phyloP scores from a whole-genome alignment of 345 rosid species.

The Syzygium oleosum region DNA sequence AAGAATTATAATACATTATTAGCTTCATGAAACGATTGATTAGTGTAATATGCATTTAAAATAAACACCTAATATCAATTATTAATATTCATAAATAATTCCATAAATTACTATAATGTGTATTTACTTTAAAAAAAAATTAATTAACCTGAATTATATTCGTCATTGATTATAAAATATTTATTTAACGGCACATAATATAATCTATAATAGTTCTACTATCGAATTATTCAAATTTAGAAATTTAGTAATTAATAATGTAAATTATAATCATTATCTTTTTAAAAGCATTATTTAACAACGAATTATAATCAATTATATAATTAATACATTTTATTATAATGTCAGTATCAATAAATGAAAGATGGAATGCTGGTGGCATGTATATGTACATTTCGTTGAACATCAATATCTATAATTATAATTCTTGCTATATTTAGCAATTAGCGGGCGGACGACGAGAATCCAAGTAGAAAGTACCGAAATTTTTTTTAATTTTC shows the following conservation, averaged over 20 bases:
- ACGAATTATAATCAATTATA: background rate
- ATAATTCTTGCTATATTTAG: background rate
- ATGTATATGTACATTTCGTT: background rate
- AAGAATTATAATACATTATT: background rate
- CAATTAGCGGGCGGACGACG: rapidly evolving
- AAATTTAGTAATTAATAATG: background rate
- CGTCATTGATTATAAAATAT: background rate
- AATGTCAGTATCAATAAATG: background rate
- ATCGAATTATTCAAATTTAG: background rate
- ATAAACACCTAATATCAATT: background rate
- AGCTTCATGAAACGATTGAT: background rate
- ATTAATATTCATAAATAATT: background rate
- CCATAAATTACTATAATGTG: background rate
- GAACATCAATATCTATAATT: background rate
- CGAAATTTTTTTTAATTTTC: background rate
- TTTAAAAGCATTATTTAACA: background rate
- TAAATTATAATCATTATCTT: background rate
- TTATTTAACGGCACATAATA: background rate
- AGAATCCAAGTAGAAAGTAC: background rate
- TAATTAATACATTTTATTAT: background rate
- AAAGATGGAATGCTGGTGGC: background rate
- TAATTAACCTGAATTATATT: background rate
- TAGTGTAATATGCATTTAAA: background rate
- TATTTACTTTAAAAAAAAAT: background rate
- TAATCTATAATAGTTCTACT: background rate